Base-by-base conservation (phyloP, 257 asterid genomes). In the Apocynum venetum region DNA sequence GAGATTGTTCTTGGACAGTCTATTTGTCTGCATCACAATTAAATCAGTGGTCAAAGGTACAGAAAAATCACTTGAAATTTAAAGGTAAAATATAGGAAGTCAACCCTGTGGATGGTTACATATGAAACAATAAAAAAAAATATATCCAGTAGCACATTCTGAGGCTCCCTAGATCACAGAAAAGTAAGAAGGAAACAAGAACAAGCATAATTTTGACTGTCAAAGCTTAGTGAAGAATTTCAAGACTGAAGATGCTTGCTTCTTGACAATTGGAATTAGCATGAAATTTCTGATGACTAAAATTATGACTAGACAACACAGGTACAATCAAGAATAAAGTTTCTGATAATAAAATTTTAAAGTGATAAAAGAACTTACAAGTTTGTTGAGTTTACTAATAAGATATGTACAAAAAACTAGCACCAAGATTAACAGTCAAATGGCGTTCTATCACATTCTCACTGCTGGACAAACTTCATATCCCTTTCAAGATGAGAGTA, bases 1-100 rank as follows among this genome's bases (percentile, higher is more conserved):
- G 60, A 96, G 93, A 85, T 90, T 93, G 93, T 87, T 96, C 86
- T 89, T 91, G 67, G 91, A 88, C 78, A 96, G 64, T 82, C 85
- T 88, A 79, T 96, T 96, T 61, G 99, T 96, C 99, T 96, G 97
- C 92, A 85, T 74, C 78, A 86, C 71, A 73, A 76, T 43, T 70
- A 76, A 63, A 85, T 68, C 56, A 84, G 81, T 66, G 76, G 69
- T 72, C 71, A 61, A 76, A 77, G 63, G 66, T 68, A 61, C 43
- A 73, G 31, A 61, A 71, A 72, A 46, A 60, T 77, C 56, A 47
- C 51, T 19, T 47, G 44, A 70, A 57, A 31, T 78, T 60, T 60
- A 13, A 53, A 57, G 55, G 3, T 31, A 55, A 4, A 41, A 36
- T 17, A 12, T 8, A 63, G 51, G 38, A 44, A 35, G 64, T 4